Base-by-base conservation (phyloP, 129 eudicot species). In the Pseudognaphalium luteoalbum region DNA sequence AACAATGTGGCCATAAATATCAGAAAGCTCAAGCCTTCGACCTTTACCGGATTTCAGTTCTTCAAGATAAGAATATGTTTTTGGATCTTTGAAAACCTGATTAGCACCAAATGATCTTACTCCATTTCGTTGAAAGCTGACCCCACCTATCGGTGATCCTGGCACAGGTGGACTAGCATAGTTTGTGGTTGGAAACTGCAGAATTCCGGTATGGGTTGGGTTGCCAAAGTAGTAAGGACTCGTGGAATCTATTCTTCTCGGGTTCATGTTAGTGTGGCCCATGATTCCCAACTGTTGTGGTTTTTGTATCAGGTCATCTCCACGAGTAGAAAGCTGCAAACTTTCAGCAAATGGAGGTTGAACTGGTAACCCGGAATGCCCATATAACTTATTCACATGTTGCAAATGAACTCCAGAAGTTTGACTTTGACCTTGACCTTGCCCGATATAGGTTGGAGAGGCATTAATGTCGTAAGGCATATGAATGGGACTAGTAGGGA, bases 41-140 rank as follows among this genome's bases (percentile, higher is more conserved):
- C 89, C 89, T 82, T 87, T 92, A 32, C 89, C 85, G 11, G 91
- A 79, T 77, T 92, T 92, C 28, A 92, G 73, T 68, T 92, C 97
- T 75, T 92, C 97, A 74, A 92, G 96, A 78, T 87, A 83, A 70
- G 97, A 88, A 75, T 74, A 72, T 8, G 87, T 62, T 73, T 82
- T 81, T 20, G 79, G 74, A 79, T 80, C 89, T 71, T 68, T 79
- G 5, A 81, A 84, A 57, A 32, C 80, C 29, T 75, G 80, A 70
- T 44, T 51, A 77, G 87, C 94, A 57, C 89, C 67, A 75, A 78
- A 82, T 17, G 97, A 75, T 60, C 88, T 72, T 72, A 47, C 25
- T 66, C 87, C 89, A 60, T 78, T 83, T 77, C 88, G 75, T 68
- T 81, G 79, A 71, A 75, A 78, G 68, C 74, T 21, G 41, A 72